Conservation (phyloP, 2,329 filamentous ascomycete species). For the Penicillium corylophilum region DNA sequence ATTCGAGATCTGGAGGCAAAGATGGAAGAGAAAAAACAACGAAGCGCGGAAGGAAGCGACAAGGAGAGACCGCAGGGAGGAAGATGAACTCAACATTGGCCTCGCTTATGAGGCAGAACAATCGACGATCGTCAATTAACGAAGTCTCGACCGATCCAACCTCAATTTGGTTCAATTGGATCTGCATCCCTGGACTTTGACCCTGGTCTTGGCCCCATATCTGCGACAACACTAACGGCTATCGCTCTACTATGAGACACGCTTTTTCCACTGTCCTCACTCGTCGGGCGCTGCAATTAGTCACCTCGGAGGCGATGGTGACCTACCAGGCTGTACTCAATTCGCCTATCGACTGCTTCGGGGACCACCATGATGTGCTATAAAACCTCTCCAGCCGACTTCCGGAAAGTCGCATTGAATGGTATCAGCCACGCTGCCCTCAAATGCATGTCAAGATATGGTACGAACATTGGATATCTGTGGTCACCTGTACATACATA, state of each 20-base stretch:
- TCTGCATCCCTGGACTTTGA: neutral
- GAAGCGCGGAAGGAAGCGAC: constrained; percentile 30
- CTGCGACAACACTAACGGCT: neutral
- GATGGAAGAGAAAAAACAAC: constrained; percentile 40
- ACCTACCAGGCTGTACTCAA: neutral
- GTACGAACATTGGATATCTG: neutral
- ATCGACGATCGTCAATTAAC: neutral
- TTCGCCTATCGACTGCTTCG: neutral
- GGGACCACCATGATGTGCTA: neutral
- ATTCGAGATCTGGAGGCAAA: constrained; percentile 51
- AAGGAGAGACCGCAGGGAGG: constrained; percentile 25
- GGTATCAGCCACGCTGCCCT: neutral
- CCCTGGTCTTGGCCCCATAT: neutral
- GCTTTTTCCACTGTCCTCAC: too few relatives aligned
- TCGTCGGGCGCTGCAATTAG: neutral
- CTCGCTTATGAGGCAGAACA: neutral
- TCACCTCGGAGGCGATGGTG: neutral
- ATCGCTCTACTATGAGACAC: neutral
- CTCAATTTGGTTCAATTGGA: neutral
- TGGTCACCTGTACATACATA: neutral
- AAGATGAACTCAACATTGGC: constrained; percentile 3
- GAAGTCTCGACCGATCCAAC: neutral
- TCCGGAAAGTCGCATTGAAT: neutral
- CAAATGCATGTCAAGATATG: neutral
- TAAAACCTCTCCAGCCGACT: neutral